Base-by-base conservation (phyloP, 1,284 basidiomycete species). In the Phellopilus nigrolimitatus region DNA sequence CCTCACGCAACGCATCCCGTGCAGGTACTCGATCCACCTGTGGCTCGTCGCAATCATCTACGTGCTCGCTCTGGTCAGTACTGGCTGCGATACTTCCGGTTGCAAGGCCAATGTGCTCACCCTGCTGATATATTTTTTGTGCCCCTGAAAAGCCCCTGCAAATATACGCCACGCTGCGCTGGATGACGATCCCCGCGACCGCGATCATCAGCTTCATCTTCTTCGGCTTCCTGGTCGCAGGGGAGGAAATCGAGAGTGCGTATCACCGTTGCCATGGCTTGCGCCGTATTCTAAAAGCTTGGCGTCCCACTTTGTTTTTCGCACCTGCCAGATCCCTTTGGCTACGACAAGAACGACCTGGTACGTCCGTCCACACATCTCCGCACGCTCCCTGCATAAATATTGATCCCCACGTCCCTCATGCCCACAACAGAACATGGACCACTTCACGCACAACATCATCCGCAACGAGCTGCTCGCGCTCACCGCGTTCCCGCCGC, bases 331-430 rank as follows among this genome's bases (percentile, higher is more conserved):
- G 78, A 80, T 68, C 78, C 79, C 25, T 80, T 80, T 56, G 78
- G 75, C 33, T 84, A 84, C 60, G 82, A 84, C 65, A 82, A 80
- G 62, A 84, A 85, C 61, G 82, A 84, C 58, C 68, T 84, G 51
- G 78, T 79, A 55, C 57, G 76, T 64, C n/a, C 25, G 36, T 28
- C n/a, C 21, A 19, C 6, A 19, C n/a, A 15, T 40, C 19, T 27
- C 28, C n/a, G n/a, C 52, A 25, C 21, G 9, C 17, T 5, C 4
- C 6, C 31, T 24, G 34, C 15, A 19, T n/a, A n/a, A 3, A 49
- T 47, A 34, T 37, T 42, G 8, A 19, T 56, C 36, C 24, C 7
- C 34, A 4, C 36, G 34, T n/a, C 34, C 34, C n/a, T 33, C 6
- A 9, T 33, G 31, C 31, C n/a, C 31, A 12, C 51, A 47, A 39